phyloP scores from a whole-genome alignment of 768 basidiomycete species.

The Lactifluus echinatus region DNA sequence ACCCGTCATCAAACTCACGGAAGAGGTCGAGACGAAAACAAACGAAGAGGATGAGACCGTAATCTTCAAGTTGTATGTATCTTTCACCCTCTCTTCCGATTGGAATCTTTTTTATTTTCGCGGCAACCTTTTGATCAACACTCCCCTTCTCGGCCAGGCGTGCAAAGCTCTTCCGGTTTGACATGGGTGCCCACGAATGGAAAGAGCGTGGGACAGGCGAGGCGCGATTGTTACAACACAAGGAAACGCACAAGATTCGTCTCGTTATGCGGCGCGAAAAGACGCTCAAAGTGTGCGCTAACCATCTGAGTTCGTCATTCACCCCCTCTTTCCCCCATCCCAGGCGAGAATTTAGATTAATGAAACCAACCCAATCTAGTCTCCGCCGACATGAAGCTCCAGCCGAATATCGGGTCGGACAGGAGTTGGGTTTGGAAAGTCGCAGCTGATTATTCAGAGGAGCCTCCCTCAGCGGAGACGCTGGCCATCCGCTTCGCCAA shows the following conservation, averaged over 20 bases:
- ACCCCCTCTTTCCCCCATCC: neutral
- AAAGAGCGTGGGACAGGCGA: conserved; percentile 98
- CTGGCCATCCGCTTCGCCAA: conserved; percentile 98
- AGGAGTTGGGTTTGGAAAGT: conserved; percentile 99
- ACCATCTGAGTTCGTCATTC: conserved; percentile 75
- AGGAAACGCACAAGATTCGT: conserved; percentile 82
- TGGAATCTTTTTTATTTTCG: conserved; percentile 14
- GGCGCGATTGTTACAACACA: conserved; percentile 85
- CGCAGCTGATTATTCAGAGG: conserved; percentile 88
- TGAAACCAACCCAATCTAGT: conserved; percentile 41
- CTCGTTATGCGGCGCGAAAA: conserved; percentile 99
- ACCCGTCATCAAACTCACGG: conserved; percentile 93
- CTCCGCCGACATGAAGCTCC: conserved; percentile 81
- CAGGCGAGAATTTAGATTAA: neutral
- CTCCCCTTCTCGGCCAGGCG: conserved; percentile 49
- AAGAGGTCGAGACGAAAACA: conserved; percentile 93
- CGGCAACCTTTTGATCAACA: neutral
- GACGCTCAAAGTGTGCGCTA: conserved; percentile 98
- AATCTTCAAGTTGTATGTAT: conserved; percentile 88
- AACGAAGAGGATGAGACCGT: conserved; percentile 89
- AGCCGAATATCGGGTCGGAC: conserved; percentile 97
- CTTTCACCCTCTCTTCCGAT: conserved; percentile 22
- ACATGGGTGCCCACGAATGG: conserved; percentile 73
- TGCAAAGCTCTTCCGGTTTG: conserved; percentile 97
- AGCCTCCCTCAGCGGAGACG: conserved; percentile 85